These are phyloP conservation scores for Chloris gayana DNA, from an alignment of 176 grass and related monocot genomes.

Conservation along the genomic window DNA sequence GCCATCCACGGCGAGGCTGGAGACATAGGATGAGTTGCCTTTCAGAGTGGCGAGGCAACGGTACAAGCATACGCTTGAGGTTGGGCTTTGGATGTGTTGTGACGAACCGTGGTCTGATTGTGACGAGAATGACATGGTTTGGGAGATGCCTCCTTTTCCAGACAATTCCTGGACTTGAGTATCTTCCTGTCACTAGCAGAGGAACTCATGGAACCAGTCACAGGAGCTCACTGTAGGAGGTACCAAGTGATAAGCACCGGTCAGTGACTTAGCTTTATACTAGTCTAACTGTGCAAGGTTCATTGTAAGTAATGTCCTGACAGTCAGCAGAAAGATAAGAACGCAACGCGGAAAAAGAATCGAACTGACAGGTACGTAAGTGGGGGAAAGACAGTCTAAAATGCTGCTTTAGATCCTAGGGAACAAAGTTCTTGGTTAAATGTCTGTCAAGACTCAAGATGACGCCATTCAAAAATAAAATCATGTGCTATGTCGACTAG, in stretches of 20 bases:
- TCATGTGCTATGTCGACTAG: conserved; percentile 4
- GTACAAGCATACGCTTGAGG: conserved; percentile 1
- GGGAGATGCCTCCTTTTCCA: not conserved
- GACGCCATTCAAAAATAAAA: conserved; percentile 22
- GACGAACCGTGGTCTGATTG: conserved; percentile 22
- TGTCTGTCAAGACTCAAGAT: conserved; percentile 4
- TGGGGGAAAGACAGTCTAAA: conserved; percentile 39
- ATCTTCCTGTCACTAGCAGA: not conserved
- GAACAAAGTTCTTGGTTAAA: conserved; percentile 15
- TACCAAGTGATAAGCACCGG: conserved; percentile 24
- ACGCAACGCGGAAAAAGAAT: not conserved
- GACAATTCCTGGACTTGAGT: not conserved
- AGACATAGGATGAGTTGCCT: conserved; percentile 25
- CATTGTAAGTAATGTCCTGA: not conserved
- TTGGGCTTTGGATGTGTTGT: not conserved
- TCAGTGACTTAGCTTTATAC: conserved; percentile 29
- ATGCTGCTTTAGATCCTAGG: conserved; percentile 23
- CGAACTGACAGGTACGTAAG: conserved; percentile 29
- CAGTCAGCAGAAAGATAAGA: not conserved
- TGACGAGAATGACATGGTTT: conserved; percentile 37
- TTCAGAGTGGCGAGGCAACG: conserved; percentile 57
- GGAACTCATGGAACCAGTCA: conserved; percentile 14
- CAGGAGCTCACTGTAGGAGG: not conserved
- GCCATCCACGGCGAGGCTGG: no score
- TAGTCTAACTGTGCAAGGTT: not conserved